Conservation (phyloP, 2,329 filamentous ascomycete genomes). For the Penicillium vulpinum region DNA sequence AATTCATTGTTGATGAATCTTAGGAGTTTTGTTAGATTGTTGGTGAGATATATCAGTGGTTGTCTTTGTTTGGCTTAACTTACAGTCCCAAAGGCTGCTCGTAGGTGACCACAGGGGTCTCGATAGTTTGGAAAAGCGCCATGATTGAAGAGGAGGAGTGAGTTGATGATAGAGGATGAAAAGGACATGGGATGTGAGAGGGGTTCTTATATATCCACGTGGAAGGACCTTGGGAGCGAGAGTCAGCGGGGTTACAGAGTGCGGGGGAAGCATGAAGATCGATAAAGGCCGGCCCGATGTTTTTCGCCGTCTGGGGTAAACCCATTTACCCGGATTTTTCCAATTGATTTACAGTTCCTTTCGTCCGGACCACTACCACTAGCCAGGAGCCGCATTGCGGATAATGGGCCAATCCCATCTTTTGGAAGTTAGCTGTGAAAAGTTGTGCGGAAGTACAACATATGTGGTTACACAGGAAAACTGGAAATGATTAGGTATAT, state of each 20-base stretch:
- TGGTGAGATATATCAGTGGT: too few relatives aligned
- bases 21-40: not conserved
- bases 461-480: not conserved
- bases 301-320: not conserved
- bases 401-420: not conserved
- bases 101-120: slow-evolving; percentile 5
- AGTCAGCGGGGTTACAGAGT: not conserved
- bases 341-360: not conserved
- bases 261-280: not conserved
- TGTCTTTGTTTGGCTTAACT: not conserved
- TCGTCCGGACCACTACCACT: not conserved
- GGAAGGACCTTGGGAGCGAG: not conserved
- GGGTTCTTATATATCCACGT: not conserved
- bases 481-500: too few relatives aligned
- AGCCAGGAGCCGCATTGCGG: too few relatives aligned
- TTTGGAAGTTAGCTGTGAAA: not conserved
- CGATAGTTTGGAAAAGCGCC: not conserved
- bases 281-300: slow-evolving; percentile 4
- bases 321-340: not conserved
- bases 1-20: slow-evolving; percentile 10
- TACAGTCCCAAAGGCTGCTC: slow-evolving; percentile 10
- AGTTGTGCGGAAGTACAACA: too few relatives aligned
- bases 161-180: not conserved
- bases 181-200: not conserved
- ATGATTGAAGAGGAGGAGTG: not conserved